Evolutionary conservation across 805 yeast genomes (phyloP).

Genomic region (Cyberlindnera lachancei): DNA sequence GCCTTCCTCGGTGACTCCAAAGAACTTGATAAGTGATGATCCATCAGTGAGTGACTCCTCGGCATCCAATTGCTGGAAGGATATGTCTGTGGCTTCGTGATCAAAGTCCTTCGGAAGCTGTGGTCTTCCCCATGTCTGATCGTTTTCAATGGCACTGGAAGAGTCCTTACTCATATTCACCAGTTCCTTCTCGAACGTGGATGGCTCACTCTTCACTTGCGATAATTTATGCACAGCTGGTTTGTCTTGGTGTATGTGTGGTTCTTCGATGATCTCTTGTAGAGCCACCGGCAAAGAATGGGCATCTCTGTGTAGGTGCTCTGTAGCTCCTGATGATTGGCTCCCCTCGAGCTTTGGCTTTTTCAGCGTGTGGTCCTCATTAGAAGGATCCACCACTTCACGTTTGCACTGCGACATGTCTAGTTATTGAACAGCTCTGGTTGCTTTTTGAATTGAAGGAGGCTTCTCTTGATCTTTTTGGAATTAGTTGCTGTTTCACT

Average conservation of each 20-base stretch:
- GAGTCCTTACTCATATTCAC: conserved; percentile 34
- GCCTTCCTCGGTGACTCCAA: conserved; percentile 88
- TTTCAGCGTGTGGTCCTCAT: conserved; percentile 4
- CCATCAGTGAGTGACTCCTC: conserved; percentile 67
- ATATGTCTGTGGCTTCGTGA: conserved; percentile 42
- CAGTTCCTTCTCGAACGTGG: conserved; percentile 48
- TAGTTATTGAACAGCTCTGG: too few species aligned
- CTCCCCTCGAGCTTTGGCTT: conserved; percentile 13
- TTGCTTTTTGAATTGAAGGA: too few species aligned
- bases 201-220: conserved; percentile 29
- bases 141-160: conserved; percentile 18
- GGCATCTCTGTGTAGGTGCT: conserved; percentile 19
- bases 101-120: conserved; percentile 42
- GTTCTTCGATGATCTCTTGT: conserved; percentile 7
- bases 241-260: conserved; percentile 21
- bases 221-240: conserved; percentile 22
- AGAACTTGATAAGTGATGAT: conserved; percentile 66
- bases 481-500: too few species aligned
- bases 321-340: conserved; percentile 15
- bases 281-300: conserved; percentile 22
- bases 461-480: too few species aligned
- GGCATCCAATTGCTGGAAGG: conserved; percentile 90
- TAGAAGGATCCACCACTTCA: background rate
- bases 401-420: too few species aligned
- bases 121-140: conserved; percentile 50